Evolutionary conservation across 352 stramenopile genomes (phyloP), one percentile per base, ranked within the genome.

Genomic region (Aphanomyces invadans): DNA sequence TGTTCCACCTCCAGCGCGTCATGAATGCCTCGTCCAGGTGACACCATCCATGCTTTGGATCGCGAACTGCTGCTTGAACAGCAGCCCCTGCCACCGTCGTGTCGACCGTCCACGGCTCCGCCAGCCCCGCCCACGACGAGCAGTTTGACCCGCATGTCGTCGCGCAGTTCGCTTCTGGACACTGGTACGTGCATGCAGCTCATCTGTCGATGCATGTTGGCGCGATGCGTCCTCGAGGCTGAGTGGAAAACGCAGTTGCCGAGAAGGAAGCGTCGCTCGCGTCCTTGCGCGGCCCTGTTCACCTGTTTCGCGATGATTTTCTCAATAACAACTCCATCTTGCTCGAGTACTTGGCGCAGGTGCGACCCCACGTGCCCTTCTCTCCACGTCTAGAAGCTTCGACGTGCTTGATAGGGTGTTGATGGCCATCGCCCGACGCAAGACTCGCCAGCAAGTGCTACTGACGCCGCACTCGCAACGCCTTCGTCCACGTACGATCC

Each of bases 241-340:
- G n/a, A n/a, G n/a, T n/a, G n/a, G n/a, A n/a, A n/a, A n/a, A n/a
- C n/a, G n/a, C n/a, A n/a, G n/a, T n/a, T n/a, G n/a, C n/a, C n/a
- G n/a, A n/a, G n/a, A n/a, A n/a, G n/a, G n/a, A n/a, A n/a, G n/a
- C n/a, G n/a, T n/a, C n/a, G n/a, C n/a, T 28, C 28, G 60, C 56
- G 5, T 21, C 28, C 0, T 36, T 57, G 21, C 79, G 76, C 23
- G 84, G 84, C 38, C 87, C 89, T 33, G 84, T 91, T 19, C 84
- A 83, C 7, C 72, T 93, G 42, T 93, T 93, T 56, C 84, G 82
- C 17, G 84, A 93, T 65, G 82, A 93, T 42, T 93, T 89, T 38
- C 69, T 93, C 53, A 93, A 93, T 63, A 93, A 87, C 65, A 77
- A 90, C 53, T 74, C 84, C 0, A 93, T 93, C 51, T 42, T 93